Base-by-base conservation (phyloP, 2,329 filamentous ascomycete species). In the Eutypa lata region DNA sequence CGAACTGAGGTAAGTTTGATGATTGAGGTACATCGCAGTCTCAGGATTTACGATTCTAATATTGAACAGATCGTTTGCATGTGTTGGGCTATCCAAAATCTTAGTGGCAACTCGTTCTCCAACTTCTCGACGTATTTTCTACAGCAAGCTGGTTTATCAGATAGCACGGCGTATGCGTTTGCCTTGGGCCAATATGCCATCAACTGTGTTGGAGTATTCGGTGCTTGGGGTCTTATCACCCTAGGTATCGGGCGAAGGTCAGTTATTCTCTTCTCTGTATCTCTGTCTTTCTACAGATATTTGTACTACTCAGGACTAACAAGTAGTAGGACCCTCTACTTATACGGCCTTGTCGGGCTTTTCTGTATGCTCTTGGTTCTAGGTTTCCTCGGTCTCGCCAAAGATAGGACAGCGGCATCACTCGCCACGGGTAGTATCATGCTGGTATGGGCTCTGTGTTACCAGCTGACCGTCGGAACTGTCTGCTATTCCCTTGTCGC, bases 401-500 rank as follows among this genome's bases (percentile, higher is more conserved):
- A 87, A 0, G 78, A 90, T 62, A 76, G 80, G 6, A 66, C 80
- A 35, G 70, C 83, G 58, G 84, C 80, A 1, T 88, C 88, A 3
- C 75, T 93, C 53, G 90, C 90, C 1, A 94, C 90, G 0, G 90
- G 90, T n/a, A 82, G 82, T 54, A 88, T 96, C 71, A 92, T 96
- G 88, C 77, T 94, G 33, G 71, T 86, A 52, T 94, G 88, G 88
- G 87, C 91, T 1, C 74, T 94, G 45, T 82, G 87, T 63, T 96
- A 96, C 73, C 90, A 96, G 68, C 78, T 93, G 47, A 89, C 90
- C 0, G 91, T 96, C 47, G 91, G 91, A 38, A 94, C 91, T 0
- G 90, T 96, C 7, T 91, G 88, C 71, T 96, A 95, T 73, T 94
- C 90, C 0, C 81, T 96, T 11, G 91, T 96, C 4, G 84, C 89